Percentiles rank a stretch among this genome's conserved stretches.
Conservation (phyloP, 1,139 yeast genomes). For the Arxiozyma telluris region DNA sequence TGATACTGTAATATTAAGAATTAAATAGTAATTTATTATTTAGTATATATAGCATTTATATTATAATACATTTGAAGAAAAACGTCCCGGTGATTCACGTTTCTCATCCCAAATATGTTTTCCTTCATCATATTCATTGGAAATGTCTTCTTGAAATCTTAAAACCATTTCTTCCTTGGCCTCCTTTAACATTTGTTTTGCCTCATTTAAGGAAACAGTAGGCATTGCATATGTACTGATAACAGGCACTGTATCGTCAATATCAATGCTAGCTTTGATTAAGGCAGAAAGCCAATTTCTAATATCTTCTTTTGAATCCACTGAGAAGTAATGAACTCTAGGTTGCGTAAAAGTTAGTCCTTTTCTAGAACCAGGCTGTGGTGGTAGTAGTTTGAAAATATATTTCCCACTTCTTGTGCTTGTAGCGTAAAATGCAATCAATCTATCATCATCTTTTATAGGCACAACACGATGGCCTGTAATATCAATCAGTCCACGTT, state of each 20-base stretch:
- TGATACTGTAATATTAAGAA: background rate
- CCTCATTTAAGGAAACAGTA: constrained; percentile 75
- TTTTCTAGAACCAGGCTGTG: constrained; percentile 94
- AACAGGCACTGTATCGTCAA: constrained; percentile 87
- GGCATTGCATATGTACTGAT: constrained; percentile 91
- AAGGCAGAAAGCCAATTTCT: constrained; percentile 89
- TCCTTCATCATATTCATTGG: constrained; percentile 16
- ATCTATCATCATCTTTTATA: constrained; percentile 59
- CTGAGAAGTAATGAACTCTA: constrained; percentile 90
- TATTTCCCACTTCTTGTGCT: constrained; percentile 89
- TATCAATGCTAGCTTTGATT: constrained; percentile 91
- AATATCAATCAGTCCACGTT: constrained; percentile 87
- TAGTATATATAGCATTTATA: constrained; percentile 5
- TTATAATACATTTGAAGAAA: constrained; percentile 1
- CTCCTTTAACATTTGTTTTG: constrained; percentile 74
- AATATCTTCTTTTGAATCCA: constrained; percentile 84
- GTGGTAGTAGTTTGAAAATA: constrained; percentile 90
- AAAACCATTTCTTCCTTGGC: constrained; percentile 63
- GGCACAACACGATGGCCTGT: constrained; percentile 90
- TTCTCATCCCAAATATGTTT: constrained; percentile 16
- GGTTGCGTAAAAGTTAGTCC: constrained; percentile 96
- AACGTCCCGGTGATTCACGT: background rate
- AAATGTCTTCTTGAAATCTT: constrained; percentile 37
- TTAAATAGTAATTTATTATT: background rate
- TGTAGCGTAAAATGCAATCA: constrained; percentile 81